Percentiles rank a stretch among this genome's conserved stretches.
phyloP scores from a whole-genome alignment of 495 filamentous ascomycete species.

The Aspergillus cavernicola region DNA sequence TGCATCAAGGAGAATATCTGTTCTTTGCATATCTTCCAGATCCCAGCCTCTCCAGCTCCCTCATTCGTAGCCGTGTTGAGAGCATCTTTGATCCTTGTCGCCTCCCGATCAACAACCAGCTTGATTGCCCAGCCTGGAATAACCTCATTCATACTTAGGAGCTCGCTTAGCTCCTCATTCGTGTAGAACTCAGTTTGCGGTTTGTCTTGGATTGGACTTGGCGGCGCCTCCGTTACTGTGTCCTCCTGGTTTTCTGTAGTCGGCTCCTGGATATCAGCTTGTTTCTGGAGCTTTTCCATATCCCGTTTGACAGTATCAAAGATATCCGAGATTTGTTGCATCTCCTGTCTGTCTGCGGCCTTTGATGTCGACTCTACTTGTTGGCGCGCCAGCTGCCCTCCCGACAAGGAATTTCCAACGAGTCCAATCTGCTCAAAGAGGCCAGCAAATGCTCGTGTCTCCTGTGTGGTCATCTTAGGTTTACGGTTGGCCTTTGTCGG shows the following conservation, averaged over 20 bases:
- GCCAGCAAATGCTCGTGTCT: background rate
- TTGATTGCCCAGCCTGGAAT: conserved; percentile 24
- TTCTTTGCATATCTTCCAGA: conserved; percentile 68
- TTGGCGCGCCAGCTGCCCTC: background rate
- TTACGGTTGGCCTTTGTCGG: background rate
- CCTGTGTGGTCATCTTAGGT: background rate
- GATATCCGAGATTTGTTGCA: conserved; percentile 26
- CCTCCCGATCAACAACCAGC: conserved; percentile 29
- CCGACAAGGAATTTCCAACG: background rate
- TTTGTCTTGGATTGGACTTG: background rate
- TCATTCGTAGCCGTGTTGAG: conserved; percentile 28
- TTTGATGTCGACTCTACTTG: background rate
- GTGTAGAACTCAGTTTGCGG: conserved; percentile 11
- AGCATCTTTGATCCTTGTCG: conserved; percentile 21
- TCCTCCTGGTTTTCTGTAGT: background rate
- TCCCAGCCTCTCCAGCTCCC: conserved; percentile 57
- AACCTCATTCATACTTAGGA: conserved; percentile 13
- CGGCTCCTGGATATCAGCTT: background rate
- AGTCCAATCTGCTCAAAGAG: background rate
- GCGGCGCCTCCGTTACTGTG: background rate
- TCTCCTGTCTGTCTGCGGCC: conserved; percentile 17
- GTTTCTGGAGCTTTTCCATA: conserved; percentile 6
- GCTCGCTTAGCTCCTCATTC: conserved; percentile 22
- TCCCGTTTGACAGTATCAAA: conserved; percentile 29
- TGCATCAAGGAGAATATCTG: conserved; percentile 64